Conservation (phyloP, 75 land plant species). For the Pinus tabuliformis region DNA sequence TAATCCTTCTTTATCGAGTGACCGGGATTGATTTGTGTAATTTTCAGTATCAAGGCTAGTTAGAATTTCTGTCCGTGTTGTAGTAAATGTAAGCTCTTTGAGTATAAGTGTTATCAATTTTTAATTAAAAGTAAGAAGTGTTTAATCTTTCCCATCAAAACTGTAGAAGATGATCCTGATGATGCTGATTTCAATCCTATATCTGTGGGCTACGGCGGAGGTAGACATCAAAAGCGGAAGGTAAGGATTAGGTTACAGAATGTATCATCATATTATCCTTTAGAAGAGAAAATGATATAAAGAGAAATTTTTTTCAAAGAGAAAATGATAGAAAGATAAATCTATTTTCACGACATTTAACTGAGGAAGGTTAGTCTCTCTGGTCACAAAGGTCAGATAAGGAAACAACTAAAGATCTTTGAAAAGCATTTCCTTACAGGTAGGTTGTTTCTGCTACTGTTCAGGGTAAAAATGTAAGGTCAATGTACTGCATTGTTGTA, state of each 20-base stretch:
- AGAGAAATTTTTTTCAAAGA: neutral
- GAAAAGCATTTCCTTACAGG: no score
- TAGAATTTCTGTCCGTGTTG: neutral
- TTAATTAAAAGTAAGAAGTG: neutral
- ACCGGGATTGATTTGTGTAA: neutral
- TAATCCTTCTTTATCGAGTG: neutral
- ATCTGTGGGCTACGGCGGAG: conserved; percentile 25
- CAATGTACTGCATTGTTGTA: no score
- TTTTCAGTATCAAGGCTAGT: neutral
- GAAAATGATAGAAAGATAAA: conserved; percentile 2
- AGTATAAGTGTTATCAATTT: conserved; percentile 5
- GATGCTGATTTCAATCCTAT: conserved; percentile 93
- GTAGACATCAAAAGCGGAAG: conserved; percentile 8
- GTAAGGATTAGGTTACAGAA: conserved; percentile 8
- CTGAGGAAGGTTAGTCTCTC: no score
- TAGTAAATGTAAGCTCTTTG: conserved; percentile 3
- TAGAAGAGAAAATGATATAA: conserved; percentile 2
- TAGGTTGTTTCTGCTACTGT: no score
- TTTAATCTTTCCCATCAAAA: conserved; percentile 11
- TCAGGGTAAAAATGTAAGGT: no score
- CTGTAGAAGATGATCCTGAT: conserved; percentile 93
- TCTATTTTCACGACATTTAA: neutral
- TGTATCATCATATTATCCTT: neutral
- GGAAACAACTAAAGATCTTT: no score
- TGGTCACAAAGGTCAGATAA: no score